Evolutionary conservation across 2,329 filamentous ascomycete genomes (phyloP), one percentile per base, ranked within the genome.

Genomic region (Xylaria sp.): DNA sequence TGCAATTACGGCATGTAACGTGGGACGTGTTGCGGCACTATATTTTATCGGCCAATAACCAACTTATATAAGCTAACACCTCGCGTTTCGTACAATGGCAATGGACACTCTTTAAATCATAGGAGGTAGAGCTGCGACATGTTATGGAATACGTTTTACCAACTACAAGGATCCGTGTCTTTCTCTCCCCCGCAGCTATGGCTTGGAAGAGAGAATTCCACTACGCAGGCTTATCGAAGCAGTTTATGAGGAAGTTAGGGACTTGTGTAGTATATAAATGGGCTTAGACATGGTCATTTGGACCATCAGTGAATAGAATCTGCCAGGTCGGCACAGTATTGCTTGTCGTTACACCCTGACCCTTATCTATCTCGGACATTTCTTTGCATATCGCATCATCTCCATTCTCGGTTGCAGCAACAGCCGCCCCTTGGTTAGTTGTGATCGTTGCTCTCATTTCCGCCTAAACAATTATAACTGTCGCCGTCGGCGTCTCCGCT

Each of bases 241-340:
- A 25, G n/a, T 5, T 4, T 25, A 63, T 4, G 2, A 63, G 5
- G 40, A 47, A 63, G 13, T 0, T 1, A 18, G 60, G 60, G 40
- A 63, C 60, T 23, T 27, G 37, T 25, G 60, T 35, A 13, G 60
- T 57, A 23, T 63, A 63, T 16, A 63, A 13, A 27, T 63, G 60
- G 27, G 51, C 60, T 27, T 47, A 55, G 3, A 18, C 12, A 12
- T 10, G 2, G 27, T 63, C 60, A 18, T 63, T 63, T 18, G 29
- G 40, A 12, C 37, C 27, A 40, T 63, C 60, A 3, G 60, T 63
- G 10, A 57, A n/a, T 18, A 63, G 12, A 21, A 57, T 40, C 51
- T 63, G 60, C 51, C 60, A 57, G 16, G 13, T 48, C 27, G 60
- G 51, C 16, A 16, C 32, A 51, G 21, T 6, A 18, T 6, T 0